These are phyloP conservation scores for Cantharellus anzutake DNA, from an alignment of 768 basidiomycete genomes.

Conservation along the genomic window DNA sequence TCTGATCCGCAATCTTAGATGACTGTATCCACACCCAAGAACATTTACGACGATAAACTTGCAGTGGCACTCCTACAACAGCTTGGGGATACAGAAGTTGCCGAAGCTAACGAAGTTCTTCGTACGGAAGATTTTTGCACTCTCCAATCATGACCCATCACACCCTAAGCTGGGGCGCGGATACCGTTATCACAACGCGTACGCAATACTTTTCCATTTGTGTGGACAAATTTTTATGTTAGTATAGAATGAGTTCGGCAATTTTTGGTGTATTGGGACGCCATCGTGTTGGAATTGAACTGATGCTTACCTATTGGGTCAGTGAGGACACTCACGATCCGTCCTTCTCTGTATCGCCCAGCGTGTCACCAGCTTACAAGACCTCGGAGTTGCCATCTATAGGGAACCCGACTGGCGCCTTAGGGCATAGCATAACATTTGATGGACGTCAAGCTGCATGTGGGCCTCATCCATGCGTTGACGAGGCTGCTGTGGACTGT, in stretches of 20 bases:
- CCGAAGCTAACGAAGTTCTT: conserved; percentile 37
- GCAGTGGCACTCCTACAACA: conserved; percentile 38
- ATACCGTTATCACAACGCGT: conserved; percentile 55
- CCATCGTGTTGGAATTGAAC: background rate
- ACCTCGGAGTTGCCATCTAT: background rate
- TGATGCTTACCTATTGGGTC: background rate
- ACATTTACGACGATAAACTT: conserved; percentile 40
- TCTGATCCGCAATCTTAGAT: conserved; percentile 28
- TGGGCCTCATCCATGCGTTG: background rate
- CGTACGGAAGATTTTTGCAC: conserved; percentile 44
- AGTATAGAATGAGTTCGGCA: conserved; percentile 30
- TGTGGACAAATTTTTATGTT: too few species aligned
- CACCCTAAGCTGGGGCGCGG: conserved; percentile 53
- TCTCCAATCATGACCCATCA: conserved; percentile 39
- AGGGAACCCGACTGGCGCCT: background rate
- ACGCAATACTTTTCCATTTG: conserved; percentile 3
- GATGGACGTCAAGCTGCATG: background rate
- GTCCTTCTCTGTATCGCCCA: background rate
- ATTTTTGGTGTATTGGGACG: conserved; percentile 31
- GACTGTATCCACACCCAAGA: conserved; percentile 53
- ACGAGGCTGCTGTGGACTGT: background rate
- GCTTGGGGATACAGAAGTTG: conserved; percentile 36
- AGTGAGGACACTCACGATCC: background rate
- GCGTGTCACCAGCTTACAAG: too few species aligned
- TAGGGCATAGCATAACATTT: background rate